A percentile compares a stretch with the other conserved stretches of the same genome.
phyloP scores from a whole-genome alignment of 495 filamentous ascomycete species.

The Neurospora sp. region DNA sequence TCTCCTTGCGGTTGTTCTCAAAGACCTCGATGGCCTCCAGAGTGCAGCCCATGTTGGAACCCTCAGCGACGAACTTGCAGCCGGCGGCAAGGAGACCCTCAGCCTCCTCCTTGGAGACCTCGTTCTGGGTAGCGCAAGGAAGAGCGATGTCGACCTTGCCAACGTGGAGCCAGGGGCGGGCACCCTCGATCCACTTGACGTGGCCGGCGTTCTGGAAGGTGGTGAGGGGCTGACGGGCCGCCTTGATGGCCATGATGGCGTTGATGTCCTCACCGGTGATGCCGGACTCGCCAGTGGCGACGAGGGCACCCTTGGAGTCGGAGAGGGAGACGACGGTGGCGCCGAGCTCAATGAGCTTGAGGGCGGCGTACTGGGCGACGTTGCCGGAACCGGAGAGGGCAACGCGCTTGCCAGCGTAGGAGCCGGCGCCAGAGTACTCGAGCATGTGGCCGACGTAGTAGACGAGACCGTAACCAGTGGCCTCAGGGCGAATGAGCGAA shows the following conservation, averaged over 20 bases:
- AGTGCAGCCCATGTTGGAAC: slow-evolving; percentile 98
- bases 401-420: slow-evolving; percentile 84
- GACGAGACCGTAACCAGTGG: slow-evolving; percentile 92
- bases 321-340: slow-evolving; percentile 89
- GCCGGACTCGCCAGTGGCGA: slow-evolving; percentile 53
- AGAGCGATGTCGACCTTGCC: slow-evolving; percentile 84
- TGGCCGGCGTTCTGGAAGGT: slow-evolving; percentile 44
- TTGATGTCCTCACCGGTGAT: slow-evolving; percentile 72
- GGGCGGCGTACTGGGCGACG: slow-evolving; percentile 94
- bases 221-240: slow-evolving; percentile 72
- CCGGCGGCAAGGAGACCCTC: slow-evolving; percentile 67
- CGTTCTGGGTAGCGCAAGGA: slow-evolving; percentile 93
- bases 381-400: slow-evolving; percentile 97
- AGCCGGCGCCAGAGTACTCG: slow-evolving; percentile 74
- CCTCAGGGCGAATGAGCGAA: slow-evolving; percentile 89
- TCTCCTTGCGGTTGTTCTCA: slow-evolving; percentile 66
- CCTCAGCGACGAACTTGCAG: slow-evolving; percentile 83
- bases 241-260: slow-evolving; percentile 73
- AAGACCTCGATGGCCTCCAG: slow-evolving; percentile 92
- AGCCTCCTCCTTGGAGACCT: slow-evolving; percentile 85
- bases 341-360: slow-evolving; percentile 95
- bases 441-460: slow-evolving; percentile 99
- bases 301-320: slow-evolving; percentile 76
- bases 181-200: slow-evolving; percentile 83
- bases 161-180: slow-evolving; percentile 82